Conservation (phyloP, 2,329 filamentous ascomycete genomes). For the Colletotrichum viniferum region DNA sequence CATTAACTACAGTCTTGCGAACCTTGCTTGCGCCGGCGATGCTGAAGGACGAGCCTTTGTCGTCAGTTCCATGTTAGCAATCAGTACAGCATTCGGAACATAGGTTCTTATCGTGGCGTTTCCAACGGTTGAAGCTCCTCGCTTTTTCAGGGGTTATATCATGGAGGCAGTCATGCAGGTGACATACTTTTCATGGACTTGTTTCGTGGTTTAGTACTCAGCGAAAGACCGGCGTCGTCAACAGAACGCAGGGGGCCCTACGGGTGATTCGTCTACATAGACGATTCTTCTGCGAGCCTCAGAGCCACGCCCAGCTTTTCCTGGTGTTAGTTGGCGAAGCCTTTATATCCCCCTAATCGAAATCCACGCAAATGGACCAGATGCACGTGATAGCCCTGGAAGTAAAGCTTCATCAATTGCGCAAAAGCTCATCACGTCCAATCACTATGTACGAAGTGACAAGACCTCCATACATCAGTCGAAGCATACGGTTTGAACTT, state of each 20-base stretch:
- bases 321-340: not conserved
- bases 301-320: not conserved
- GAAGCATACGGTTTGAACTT: not conserved
- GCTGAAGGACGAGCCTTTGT: conserved; percentile 46
- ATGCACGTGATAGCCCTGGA: not conserved
- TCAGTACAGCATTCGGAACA: conserved; percentile 40
- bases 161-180: conserved; percentile 18
- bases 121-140: conserved; percentile 33
- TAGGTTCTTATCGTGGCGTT: conserved; percentile 37
- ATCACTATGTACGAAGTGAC: not conserved
- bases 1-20: conserved; percentile 36
- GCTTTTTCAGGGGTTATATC: conserved; percentile 30
- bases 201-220: conserved; percentile 4
- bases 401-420: not conserved
- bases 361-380: not conserved
- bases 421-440: not conserved
- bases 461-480: not conserved
- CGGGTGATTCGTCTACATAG: not conserved
- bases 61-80: conserved; percentile 44
- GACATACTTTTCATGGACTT: conserved; percentile 13
- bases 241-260: not conserved
- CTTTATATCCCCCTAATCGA: not conserved
- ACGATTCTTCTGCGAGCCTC: not conserved
- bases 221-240: not conserved
- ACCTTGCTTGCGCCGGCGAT: conserved; percentile 39